These are phyloP conservation scores for Microbotryum silenes-acaulis DNA, from an alignment of 1,284 basidiomycete species.

Conservation along the genomic window DNA sequence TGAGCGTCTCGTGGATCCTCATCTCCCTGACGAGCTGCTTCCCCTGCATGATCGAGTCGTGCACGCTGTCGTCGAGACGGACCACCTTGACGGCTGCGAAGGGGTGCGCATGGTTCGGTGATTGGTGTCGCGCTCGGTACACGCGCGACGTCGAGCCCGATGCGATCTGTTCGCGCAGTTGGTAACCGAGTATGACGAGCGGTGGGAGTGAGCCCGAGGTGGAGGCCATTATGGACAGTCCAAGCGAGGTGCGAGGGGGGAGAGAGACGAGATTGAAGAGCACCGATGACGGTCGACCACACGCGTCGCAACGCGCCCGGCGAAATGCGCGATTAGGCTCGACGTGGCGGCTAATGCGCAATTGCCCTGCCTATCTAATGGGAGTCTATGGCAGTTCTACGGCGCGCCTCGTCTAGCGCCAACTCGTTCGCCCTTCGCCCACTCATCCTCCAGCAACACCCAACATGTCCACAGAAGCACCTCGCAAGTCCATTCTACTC, in stretches of 20 bases:
- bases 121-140: slow-evolving; percentile 23
- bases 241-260: background rate
- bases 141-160: slow-evolving; percentile 53
- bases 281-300: too few relatives aligned
- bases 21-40: slow-evolving; percentile 90
- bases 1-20: slow-evolving; percentile 74
- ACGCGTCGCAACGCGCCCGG: too few relatives aligned
- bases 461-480: too few relatives aligned
- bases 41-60: slow-evolving; percentile 55
- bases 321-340: too few relatives aligned
- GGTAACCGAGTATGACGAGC: slow-evolving; percentile 49
- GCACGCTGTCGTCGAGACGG: slow-evolving; percentile 39
- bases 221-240: background rate
- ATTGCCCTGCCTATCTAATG: too few relatives aligned
- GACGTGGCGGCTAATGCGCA: too few relatives aligned
- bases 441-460: too few relatives aligned
- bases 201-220: slow-evolving; percentile 4
- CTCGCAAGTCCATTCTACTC: too few relatives aligned
- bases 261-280: too few relatives aligned
- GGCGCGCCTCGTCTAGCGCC: too few relatives aligned
- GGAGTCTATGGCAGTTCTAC: too few relatives aligned
- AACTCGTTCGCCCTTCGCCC: too few relatives aligned
- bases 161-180: slow-evolving; percentile 65
- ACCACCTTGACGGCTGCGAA: slow-evolving; percentile 80
- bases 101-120: slow-evolving; percentile 38